phyloP scores from a whole-genome alignment of 2,329 filamentous ascomycete species.

The Hypoxylon sp. region DNA sequence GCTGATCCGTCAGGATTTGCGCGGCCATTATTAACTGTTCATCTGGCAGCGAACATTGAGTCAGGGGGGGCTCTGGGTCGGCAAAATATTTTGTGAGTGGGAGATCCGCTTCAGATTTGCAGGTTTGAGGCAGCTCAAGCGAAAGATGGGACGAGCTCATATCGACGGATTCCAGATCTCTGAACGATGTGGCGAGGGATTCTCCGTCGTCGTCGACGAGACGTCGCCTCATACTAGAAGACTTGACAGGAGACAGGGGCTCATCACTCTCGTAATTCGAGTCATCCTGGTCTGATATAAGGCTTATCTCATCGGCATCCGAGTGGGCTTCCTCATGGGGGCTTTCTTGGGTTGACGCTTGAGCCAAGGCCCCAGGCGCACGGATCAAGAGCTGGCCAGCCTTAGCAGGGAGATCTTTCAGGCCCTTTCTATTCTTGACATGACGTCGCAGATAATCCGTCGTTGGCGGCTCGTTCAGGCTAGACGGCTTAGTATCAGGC shows the following conservation, averaged over 20 bases:
- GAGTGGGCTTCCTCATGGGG: constrained; percentile 52
- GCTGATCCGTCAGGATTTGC: constrained; percentile 76
- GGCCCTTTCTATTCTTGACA: constrained; percentile 51
- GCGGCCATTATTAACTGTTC: constrained; percentile 71
- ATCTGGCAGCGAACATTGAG: constrained; percentile 58
- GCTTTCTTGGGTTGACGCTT: constrained; percentile 49
- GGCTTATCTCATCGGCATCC: constrained; percentile 59
- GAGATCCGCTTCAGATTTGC: constrained; percentile 58
- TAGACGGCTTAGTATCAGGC: constrained; percentile 43
- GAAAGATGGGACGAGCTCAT: constrained; percentile 57
- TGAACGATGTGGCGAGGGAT: constrained; percentile 60
- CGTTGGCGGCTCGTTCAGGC: constrained; percentile 51
- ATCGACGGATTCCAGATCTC: constrained; percentile 57
- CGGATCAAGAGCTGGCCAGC: constrained; percentile 50
- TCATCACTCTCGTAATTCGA: constrained; percentile 60
- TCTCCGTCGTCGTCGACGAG: constrained; percentile 61
- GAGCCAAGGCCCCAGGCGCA: constrained; percentile 47
- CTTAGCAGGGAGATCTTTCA: constrained; percentile 48
- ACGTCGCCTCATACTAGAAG: constrained; percentile 51
- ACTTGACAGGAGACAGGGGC: constrained; percentile 59
- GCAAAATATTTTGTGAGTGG: constrained; percentile 64
- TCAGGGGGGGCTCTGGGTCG: constrained; percentile 62
- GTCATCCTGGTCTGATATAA: constrained; percentile 64
- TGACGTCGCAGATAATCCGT: constrained; percentile 59
- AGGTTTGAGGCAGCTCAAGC: constrained; percentile 58